Evolutionary conservation across 208 protist species (phyloP).

Genomic region (Wallacemonas collosoma): DNA sequence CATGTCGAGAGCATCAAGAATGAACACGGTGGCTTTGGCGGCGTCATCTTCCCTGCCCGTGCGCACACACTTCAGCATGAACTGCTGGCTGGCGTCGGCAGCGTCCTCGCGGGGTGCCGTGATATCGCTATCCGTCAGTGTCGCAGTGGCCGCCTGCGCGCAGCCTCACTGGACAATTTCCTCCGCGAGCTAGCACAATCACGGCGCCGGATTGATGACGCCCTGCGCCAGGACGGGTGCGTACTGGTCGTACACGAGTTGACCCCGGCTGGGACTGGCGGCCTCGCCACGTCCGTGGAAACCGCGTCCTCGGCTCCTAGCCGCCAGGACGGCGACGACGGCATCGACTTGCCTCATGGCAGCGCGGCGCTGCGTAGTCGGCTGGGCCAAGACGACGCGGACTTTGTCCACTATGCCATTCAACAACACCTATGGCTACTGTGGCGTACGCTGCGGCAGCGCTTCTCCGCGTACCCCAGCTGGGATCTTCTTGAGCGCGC

Average conservation of each 20-base stretch:
- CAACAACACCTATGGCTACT: slow-evolving; percentile 46
- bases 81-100: slow-evolving; percentile 23
- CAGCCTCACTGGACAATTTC: not conserved
- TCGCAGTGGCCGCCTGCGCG: not conserved
- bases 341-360: not conserved
- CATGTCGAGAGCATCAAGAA: not conserved
- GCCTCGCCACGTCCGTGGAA: too few relatives aligned
- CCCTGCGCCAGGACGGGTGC: not conserved
- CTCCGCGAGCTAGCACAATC: not conserved
- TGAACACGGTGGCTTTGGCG: slow-evolving; percentile 24
- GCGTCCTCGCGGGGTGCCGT: slow-evolving; percentile 7
- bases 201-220: not conserved
- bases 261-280: too few relatives aligned
- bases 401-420: slow-evolving; percentile 27
- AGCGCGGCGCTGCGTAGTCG: not conserved
- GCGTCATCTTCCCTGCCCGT: slow-evolving; percentile 24
- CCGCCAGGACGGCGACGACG: not conserved
- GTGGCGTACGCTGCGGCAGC: slow-evolving; percentile 36
- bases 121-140: slow-evolving; percentile 1
- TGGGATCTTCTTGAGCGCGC: slow-evolving; percentile 37
- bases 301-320: too few relatives aligned
- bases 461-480: slow-evolving; percentile 35
- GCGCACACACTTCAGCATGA: slow-evolving; percentile 24
- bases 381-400: not conserved
- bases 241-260: slow-evolving; percentile 1